These are phyloP conservation scores for Blastobotrys ciferrii DNA, from an alignment of 1,139 yeast genomes.

Conservation along the genomic window DNA sequence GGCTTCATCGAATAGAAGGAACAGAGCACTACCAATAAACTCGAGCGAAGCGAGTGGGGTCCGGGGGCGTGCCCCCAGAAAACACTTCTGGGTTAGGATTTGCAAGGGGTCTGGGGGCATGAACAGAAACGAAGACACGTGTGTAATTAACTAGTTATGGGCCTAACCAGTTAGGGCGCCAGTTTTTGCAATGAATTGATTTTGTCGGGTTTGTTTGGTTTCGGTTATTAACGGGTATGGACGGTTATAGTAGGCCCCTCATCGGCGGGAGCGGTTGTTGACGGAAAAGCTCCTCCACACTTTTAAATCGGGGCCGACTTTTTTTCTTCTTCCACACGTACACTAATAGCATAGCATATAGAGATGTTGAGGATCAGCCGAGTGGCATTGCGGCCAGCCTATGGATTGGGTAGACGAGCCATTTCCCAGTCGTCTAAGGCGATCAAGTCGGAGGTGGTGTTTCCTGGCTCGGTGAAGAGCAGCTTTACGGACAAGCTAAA, in stretches of 20 bases:
- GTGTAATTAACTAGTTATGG: neutral
- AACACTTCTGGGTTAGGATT: too few relatives aligned
- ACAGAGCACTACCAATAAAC: too few relatives aligned
- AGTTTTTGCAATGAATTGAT: too few relatives aligned
- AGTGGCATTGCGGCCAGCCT: neutral
- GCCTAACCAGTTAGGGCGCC: neutral
- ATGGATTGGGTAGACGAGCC: neutral
- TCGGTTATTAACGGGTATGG: neutral
- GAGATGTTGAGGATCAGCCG: slow-evolving; percentile 9
- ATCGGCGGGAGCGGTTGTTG: neutral
- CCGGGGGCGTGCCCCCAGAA: too few relatives aligned
- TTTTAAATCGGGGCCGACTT: neutral
- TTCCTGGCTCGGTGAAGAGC: slow-evolving; percentile 35
- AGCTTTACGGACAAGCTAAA: slow-evolving; percentile 29
- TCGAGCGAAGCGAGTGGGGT: too few relatives aligned
- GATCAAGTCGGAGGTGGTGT: slow-evolving; percentile 31
- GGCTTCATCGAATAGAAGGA: too few relatives aligned
- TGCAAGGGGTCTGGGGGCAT: too few relatives aligned
- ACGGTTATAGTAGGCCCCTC: neutral
- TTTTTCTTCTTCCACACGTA: slow-evolving; percentile 7
- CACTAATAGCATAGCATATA: neutral
- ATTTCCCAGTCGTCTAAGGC: slow-evolving; percentile 29
- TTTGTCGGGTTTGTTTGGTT: too few relatives aligned
- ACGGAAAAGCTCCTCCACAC: slow-evolving; percentile 4
- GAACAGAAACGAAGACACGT: neutral